A percentile compares a stretch with the other conserved stretches of the same genome.
Conservation (phyloP, 192 early-diverging fungal genomes). For the Chytriomyces sp. region DNA sequence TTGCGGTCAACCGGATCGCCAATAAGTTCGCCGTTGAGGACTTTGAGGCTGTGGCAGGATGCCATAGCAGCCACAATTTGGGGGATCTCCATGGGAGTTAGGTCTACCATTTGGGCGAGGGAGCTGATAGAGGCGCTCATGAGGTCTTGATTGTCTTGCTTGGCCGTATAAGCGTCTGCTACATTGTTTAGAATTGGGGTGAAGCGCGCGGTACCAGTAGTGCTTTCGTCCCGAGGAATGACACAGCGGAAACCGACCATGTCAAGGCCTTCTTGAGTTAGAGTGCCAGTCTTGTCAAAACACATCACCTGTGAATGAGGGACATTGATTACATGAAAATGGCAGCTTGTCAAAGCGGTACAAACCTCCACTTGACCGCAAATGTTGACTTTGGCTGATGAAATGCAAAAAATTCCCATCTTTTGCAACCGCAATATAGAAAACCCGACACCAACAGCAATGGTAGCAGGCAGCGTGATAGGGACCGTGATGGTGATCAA, state of each 20-base stretch:
- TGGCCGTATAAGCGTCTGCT: constrained; percentile 2
- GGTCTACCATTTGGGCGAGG: too few species aligned
- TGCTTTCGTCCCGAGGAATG: not conserved
- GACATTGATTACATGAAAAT: not conserved
- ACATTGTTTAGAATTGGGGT: constrained; percentile 13
- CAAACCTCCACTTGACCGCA: constrained; percentile 84
- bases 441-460: constrained; percentile 97
- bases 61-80: constrained; percentile 63
- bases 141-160: not conserved
- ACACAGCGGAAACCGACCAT: constrained; percentile 82
- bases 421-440: constrained; percentile 83
- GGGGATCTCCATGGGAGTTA: constrained; percentile 49
- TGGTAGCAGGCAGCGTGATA: constrained; percentile 94
- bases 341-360: not conserved
- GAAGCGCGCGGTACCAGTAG: not conserved
- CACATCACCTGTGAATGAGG: constrained; percentile 67
- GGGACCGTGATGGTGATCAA: constrained; percentile 96
- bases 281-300: constrained; percentile 98
- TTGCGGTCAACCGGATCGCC: constrained; percentile 97
- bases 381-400: constrained; percentile 88
- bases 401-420: constrained; percentile 87
- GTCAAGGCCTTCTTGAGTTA: constrained; percentile 95
- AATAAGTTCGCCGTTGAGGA: constrained; percentile 83
- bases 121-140: not conserved
- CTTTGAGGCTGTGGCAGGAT: constrained; percentile 74